A percentile compares a stretch with the other conserved stretches of the same genome.
Conservation (phyloP, 768 basidiomycete genomes). For the Termitomyces bulborhizus region DNA sequence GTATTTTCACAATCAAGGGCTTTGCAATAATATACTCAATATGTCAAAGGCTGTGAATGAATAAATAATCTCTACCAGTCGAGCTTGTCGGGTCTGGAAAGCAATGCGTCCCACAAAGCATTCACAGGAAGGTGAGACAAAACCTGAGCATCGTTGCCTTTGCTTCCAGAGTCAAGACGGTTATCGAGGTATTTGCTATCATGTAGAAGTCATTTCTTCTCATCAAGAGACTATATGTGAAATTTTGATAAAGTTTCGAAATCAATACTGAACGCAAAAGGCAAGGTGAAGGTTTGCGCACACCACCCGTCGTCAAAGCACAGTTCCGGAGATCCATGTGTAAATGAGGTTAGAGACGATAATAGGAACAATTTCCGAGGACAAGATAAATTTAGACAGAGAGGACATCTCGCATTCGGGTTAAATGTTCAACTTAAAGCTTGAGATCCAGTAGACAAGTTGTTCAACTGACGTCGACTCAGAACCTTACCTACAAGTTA, state of each 20-base stretch:
- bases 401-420: no score
- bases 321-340: neutral
- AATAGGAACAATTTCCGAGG: constrained; percentile 5
- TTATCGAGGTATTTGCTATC: neutral
- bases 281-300: neutral
- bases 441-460: neutral
- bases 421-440: neutral
- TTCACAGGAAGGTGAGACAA: neutral
- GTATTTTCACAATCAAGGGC: neutral
- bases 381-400: neutral
- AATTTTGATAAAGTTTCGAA: no score
- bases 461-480: neutral
- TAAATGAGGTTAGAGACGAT: constrained; percentile 3
- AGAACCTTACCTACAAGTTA: neutral
- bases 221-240: no score
- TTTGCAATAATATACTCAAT: neutral
- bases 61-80: constrained; percentile 1
- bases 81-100: neutral
- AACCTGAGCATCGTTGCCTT: neutral
- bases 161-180: neutral
- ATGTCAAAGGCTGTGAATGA: no score
- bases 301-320: constrained; percentile 2
- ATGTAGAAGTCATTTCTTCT: no score
- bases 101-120: neutral
- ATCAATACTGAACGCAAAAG: no score